A percentile compares a stretch with the other conserved stretches of the same genome.
Conservation (phyloP, 2,329 filamentous ascomycete genomes). For the Ophiostoma pallidulum region DNA sequence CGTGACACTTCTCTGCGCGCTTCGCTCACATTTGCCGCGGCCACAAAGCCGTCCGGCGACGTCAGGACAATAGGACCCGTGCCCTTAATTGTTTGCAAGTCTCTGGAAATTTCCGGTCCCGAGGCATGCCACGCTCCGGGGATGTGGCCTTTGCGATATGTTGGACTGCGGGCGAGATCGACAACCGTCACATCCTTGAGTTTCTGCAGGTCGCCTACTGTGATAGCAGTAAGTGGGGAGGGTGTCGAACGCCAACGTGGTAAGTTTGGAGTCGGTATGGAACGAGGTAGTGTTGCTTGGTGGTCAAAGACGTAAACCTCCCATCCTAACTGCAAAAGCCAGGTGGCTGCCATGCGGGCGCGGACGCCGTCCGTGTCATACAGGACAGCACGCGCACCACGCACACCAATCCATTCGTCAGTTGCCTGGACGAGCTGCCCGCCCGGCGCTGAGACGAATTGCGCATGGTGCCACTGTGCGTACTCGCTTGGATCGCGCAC, state of each 20-base stretch:
- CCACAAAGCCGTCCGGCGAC: slow-evolving; percentile 4
- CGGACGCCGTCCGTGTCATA: slow-evolving; percentile 11
- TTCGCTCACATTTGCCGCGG: neutral
- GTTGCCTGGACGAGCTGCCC: slow-evolving; percentile 10
- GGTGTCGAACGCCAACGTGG: neutral
- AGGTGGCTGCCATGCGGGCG: slow-evolving; percentile 3
- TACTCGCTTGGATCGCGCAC: slow-evolving; percentile 9
- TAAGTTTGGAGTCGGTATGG: neutral
- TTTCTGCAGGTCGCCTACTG: neutral
- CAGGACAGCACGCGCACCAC: slow-evolving; percentile 2
- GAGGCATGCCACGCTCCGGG: slow-evolving; percentile 8
- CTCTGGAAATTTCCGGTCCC: slow-evolving; percentile 2
- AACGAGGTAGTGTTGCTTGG: neutral
- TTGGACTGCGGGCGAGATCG: slow-evolving; percentile 8
- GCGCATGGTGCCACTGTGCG: neutral
- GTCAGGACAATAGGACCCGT: slow-evolving; percentile 1
- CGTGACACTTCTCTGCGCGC: neutral
- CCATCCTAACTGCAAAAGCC: slow-evolving; percentile 8
- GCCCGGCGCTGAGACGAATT: slow-evolving; percentile 4
- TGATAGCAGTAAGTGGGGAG: neutral
- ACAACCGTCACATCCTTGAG: neutral
- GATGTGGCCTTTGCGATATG: slow-evolving; percentile 7
- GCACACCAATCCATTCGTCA: slow-evolving; percentile 8
- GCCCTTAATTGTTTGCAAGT: neutral
- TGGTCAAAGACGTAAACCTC: slow-evolving; percentile 7